Evolutionary conservation across 192 early-diverging fungal genomes (phyloP).

Genomic region (Gigaspora rosea): DNA sequence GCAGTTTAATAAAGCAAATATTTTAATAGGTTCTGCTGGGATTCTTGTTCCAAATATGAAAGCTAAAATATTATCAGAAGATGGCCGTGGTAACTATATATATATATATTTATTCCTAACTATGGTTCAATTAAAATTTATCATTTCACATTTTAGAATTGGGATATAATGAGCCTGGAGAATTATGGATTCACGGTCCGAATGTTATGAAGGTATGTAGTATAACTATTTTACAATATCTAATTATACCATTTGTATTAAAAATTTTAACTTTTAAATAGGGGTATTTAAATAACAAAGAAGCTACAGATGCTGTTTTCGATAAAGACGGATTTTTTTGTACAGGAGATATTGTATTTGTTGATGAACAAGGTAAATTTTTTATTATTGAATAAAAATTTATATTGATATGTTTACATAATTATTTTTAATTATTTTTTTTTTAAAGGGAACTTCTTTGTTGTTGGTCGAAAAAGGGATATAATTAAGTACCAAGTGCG

Average conservation of each 20-base stretch:
- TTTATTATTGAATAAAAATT: too few relatives aligned
- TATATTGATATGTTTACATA: too few relatives aligned
- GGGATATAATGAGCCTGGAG: conserved; percentile 61
- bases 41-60: conserved; percentile 37
- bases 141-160: conserved; percentile 42
- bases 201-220: conserved; percentile 71
- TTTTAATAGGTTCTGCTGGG: conserved; percentile 65
- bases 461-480: conserved; percentile 83
- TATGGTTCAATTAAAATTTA: not conserved
- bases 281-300: conserved; percentile 79
- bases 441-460: conserved; percentile 48
- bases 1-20: too few relatives aligned
- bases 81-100: conserved; percentile 49
- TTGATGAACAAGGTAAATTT: too few relatives aligned
- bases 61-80: conserved; percentile 73
- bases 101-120: not conserved
- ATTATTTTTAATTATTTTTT: too few relatives aligned
- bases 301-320: too few relatives aligned
- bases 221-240: too few relatives aligned
- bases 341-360: too few relatives aligned
- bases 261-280: too few relatives aligned
- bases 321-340: too few relatives aligned
- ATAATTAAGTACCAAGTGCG: conserved; percentile 65
- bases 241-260: too few relatives aligned
- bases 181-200: conserved; percentile 86